These are phyloP conservation scores for Xylaria sp. DNA, from an alignment of 2,329 filamentous ascomycete species.

Conservation along the genomic window DNA sequence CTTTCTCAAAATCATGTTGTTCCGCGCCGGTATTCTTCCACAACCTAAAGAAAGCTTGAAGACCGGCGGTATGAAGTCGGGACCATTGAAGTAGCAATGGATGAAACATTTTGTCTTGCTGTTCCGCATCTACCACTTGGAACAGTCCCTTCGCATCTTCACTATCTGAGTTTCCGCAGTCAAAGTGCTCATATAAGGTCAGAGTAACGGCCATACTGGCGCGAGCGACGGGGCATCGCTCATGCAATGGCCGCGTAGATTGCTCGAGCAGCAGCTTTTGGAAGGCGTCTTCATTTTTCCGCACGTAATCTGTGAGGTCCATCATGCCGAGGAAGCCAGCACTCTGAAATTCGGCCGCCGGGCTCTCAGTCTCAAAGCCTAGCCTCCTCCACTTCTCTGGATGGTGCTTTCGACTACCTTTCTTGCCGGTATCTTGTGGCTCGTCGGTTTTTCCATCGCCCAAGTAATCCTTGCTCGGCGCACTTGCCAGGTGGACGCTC, in stretches of 20 bases:
- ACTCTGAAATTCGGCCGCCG: slow-evolving; percentile 81
- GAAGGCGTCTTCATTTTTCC: slow-evolving; percentile 89
- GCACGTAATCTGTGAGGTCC: slow-evolving; percentile 93
- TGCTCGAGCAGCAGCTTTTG: slow-evolving; percentile 93
- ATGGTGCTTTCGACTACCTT: slow-evolving; percentile 74
- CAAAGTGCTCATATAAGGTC: slow-evolving; percentile 93
- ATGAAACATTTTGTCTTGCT: slow-evolving; percentile 84
- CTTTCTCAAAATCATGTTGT: slow-evolving; percentile 88
- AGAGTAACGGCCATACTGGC: slow-evolving; percentile 86
- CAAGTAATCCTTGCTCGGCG: slow-evolving; percentile 54
- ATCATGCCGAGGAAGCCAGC: slow-evolving; percentile 95
- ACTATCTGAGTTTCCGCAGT: slow-evolving; percentile 82
- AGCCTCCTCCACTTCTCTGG: slow-evolving; percentile 92
- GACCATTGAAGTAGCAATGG: slow-evolving; percentile 94
- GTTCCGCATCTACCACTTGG: slow-evolving; percentile 74
- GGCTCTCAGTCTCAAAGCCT: slow-evolving; percentile 90
- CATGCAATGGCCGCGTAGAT: slow-evolving; percentile 69
- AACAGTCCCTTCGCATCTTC: slow-evolving; percentile 82
- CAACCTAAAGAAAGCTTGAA: slow-evolving; percentile 86
- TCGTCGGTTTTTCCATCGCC: slow-evolving; percentile 47
- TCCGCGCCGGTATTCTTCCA: slow-evolving; percentile 92
- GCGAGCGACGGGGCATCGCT: slow-evolving; percentile 85
- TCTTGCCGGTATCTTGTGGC: slow-evolving; percentile 52
- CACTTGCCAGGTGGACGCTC: slow-evolving; percentile 81
- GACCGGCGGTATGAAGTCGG: slow-evolving; percentile 79